Conservation (phyloP, 2,329 filamentous ascomycete genomes). For the Xylariaceae sp. region DNA sequence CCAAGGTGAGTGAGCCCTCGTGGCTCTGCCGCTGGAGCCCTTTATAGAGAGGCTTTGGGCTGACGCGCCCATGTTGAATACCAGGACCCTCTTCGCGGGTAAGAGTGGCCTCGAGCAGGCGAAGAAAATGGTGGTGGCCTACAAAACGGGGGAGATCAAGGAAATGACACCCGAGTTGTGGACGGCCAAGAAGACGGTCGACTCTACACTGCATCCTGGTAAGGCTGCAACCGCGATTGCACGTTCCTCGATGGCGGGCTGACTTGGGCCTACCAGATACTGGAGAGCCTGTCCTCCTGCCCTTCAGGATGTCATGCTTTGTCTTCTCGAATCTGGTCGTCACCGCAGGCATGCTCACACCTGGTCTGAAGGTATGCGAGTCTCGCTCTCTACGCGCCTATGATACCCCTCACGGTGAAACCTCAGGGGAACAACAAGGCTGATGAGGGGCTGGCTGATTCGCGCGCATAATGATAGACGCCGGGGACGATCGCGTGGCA, state of each 20-base stretch:
- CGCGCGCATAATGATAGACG: conserved; percentile 42
- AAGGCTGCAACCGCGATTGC: conserved; percentile 26
- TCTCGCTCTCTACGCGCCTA: no score
- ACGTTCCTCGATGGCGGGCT: conserved; percentile 8
- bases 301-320: conserved; percentile 96
- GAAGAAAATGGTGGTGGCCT: conserved; percentile 71
- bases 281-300: conserved; percentile 82
- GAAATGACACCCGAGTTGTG: conserved; percentile 87
- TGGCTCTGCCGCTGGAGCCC: background rate
- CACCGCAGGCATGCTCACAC: conserved; percentile 94
- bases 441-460: no score
- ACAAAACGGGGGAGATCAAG: conserved; percentile 74
- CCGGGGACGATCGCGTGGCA: conserved; percentile 89
- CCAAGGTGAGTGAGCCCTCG: conserved; percentile 64
- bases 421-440: no score
- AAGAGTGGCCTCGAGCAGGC: conserved; percentile 73
- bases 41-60: conserved; percentile 4
- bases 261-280: conserved; percentile 55
- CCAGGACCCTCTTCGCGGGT: conserved; percentile 82
- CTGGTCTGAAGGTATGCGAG: conserved; percentile 63
- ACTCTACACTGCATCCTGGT: conserved; percentile 94
- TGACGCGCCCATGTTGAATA: conserved; percentile 8
- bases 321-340: conserved; percentile 90
- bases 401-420: no score
- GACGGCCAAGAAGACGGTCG: conserved; percentile 93